Conservation (phyloP, 495 filamentous ascomycete genomes). For the Lasiosphaeris hirsuta region DNA sequence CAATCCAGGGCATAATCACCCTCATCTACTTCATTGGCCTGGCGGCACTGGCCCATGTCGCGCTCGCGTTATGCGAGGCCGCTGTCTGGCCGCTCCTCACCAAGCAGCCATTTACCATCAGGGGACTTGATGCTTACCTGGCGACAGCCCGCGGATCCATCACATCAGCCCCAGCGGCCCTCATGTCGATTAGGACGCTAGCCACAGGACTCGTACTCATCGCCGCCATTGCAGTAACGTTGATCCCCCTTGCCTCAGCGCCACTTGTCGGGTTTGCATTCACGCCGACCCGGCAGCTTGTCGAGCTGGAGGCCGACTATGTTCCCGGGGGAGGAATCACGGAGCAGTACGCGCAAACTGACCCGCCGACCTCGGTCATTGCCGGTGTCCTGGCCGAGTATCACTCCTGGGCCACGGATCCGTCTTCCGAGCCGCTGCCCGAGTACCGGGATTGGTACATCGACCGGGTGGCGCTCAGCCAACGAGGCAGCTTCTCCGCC, state of each 20-base stretch:
- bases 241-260: constrained; percentile 21
- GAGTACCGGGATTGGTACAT: constrained; percentile 30
- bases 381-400: constrained; percentile 22
- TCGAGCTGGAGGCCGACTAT: constrained; percentile 23
- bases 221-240: constrained; percentile 8
- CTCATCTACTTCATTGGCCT: constrained; percentile 28
- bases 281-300: constrained; percentile 12
- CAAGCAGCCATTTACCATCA: constrained; percentile 24
- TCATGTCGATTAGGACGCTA: constrained; percentile 14
- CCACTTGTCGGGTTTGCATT: constrained; percentile 30
- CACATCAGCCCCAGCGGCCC: constrained; percentile 17
- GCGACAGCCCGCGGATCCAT: constrained; percentile 22
- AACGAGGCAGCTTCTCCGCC: constrained; percentile 23
- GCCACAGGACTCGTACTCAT: constrained; percentile 17
- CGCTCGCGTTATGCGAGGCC: constrained; percentile 21
- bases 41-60: constrained; percentile 19
- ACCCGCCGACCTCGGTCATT: constrained; percentile 28
- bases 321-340: constrained; percentile 20
- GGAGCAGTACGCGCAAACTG: constrained; percentile 25
- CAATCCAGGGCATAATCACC: constrained; percentile 30
- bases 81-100: constrained; percentile 27
- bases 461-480: constrained; percentile 18
- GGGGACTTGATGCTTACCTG: constrained; percentile 26
- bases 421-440: constrained; percentile 26
- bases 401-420: constrained; percentile 23